Evolutionary conservation across 2,329 filamentous ascomycete species (phyloP), one percentile per base, ranked within the genome.

Genomic region (Juglanconis juglandina): DNA sequence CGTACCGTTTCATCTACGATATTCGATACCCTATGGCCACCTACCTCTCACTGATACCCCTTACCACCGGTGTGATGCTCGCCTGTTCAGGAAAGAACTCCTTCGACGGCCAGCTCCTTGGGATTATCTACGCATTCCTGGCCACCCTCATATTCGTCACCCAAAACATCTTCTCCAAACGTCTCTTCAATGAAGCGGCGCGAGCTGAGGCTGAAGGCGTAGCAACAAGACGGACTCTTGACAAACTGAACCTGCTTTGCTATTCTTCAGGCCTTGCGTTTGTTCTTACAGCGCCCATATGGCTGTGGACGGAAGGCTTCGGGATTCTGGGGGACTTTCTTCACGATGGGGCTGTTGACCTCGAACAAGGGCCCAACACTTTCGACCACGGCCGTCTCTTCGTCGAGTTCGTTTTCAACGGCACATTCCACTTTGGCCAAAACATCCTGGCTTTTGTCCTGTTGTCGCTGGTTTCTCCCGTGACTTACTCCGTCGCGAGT

Each of bases 81-180:
- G 95, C 95, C 9, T 99, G 95, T 74, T 97, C 94, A 1, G 91
- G 93, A 11, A 92, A 92, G 70, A 77, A 80, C 47, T 75, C 75
- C 5, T 93, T 96, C 68, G 89, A 87, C 30, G 94, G 91, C 35
- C 93, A 99, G 70, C 84, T 97, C 64, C 83, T 95, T 55, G 95
- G 95, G n/a, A 89, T 99, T 17, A 69, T 94, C 10, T 94, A 93
- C 69, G 93, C 95, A 3, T 88, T 99, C 42, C 79, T 91, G 39
- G 93, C 92, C n/a, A 92, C 95, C 7, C 79, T 98, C 59, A 89
- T 98, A 65, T 99, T 99, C 71, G 95, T 99, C 41, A 95, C 92
- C 0, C 95, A 99, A 72, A 99, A 99, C 71, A 99, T 99, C 60
- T 96, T 97, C 66, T 98, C 94, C 24, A 99, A 99, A 76, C 91